Conservation (phyloP, 345 rosid genomes). For the Citrus maxima region DNA sequence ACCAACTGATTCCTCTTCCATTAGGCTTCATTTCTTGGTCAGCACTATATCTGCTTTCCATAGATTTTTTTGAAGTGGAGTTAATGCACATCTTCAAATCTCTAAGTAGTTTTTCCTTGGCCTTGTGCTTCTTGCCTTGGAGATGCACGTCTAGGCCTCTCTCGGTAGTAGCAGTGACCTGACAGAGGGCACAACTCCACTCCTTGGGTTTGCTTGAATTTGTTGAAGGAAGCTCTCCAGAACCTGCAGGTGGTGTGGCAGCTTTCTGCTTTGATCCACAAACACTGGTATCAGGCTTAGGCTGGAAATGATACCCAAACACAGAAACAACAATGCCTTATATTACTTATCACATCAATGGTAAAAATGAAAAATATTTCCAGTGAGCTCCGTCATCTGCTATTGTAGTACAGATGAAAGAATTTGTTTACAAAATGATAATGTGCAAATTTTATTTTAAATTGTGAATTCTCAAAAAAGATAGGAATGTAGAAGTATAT, state of each 20-base stretch:
- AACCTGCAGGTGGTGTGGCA: conserved; percentile 17
- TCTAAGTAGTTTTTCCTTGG: too few relatives aligned
- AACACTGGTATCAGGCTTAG: conserved; percentile 39
- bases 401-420: too few relatives aligned
- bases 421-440: too few relatives aligned
- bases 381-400: background rate
- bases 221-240: conserved; percentile 12
- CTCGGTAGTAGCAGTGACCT: background rate
- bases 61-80: too few relatives aligned
- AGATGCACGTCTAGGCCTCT: conserved; percentile 20
- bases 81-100: too few relatives aligned
- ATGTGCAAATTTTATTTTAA: too few relatives aligned
- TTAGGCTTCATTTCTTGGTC: too few relatives aligned
- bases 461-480: too few relatives aligned
- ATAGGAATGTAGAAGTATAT: too few relatives aligned
- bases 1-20: too few relatives aligned
- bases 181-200: conserved; percentile 55
- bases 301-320: conserved; percentile 49
- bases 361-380: background rate
- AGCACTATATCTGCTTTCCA: too few relatives aligned
- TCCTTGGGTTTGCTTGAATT: conserved; percentile 29
- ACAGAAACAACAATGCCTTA: conserved; percentile 5
- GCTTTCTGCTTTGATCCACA: conserved; percentile 43
- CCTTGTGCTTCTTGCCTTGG: too few relatives aligned
- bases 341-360: background rate